A percentile compares a stretch with the other conserved stretches of the same genome.
Evolutionary conservation across 805 yeast genomes (phyloP).

Genomic region (Myxozyma mucilagina): DNA sequence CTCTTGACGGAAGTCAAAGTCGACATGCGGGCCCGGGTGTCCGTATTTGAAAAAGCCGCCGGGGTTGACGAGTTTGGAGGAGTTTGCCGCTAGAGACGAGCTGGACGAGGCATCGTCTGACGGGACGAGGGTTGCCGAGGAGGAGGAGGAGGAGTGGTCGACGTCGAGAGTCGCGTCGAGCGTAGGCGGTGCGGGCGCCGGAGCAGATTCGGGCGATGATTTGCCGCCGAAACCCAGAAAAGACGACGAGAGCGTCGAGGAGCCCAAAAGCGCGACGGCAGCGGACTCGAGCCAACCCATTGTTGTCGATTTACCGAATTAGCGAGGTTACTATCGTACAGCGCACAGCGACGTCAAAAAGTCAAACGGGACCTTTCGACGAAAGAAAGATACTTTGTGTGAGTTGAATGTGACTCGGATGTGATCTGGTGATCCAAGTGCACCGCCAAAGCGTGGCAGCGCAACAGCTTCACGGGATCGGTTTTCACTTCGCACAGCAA

Average conservation of each 20-base stretch:
- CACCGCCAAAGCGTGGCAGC: not conserved
- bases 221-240: slow-evolving; percentile 25
- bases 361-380: not conserved
- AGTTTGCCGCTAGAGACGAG: too few species aligned
- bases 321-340: too few species aligned
- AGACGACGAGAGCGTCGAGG: slow-evolving; percentile 2
- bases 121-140: not conserved
- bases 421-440: not conserved
- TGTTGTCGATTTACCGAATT: not conserved
- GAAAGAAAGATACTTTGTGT: too few species aligned
- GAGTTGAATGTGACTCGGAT: too few species aligned
- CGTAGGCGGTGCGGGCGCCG: not conserved
- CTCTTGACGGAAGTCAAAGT: slow-evolving; percentile 68
- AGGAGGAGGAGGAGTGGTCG: not conserved
- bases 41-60: slow-evolving; percentile 86
- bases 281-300: slow-evolving; percentile 22
- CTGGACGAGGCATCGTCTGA: slow-evolving; percentile 32
- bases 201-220: not conserved
- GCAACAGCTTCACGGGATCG: not conserved
- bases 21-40: slow-evolving; percentile 93
- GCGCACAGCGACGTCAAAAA: too few species aligned
- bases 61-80: slow-evolving; percentile 54
- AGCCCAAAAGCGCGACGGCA: slow-evolving; percentile 1
- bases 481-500: not conserved
- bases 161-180: not conserved